phyloP scores from a whole-genome alignment of 306 rosid species.

The Gastrolobium bilobum region DNA sequence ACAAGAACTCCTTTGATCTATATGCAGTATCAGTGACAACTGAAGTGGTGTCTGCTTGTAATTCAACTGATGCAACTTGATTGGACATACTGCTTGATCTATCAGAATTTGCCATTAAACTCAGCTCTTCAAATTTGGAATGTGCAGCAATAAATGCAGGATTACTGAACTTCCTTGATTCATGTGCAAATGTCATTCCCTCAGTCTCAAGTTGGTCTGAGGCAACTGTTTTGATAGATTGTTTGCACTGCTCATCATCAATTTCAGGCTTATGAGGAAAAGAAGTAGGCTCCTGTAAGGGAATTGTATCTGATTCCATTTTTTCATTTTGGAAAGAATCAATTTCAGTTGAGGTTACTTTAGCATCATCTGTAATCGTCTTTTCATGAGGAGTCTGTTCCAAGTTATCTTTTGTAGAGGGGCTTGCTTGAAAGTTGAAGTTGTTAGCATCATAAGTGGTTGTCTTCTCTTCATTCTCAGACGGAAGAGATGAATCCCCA shows the following conservation, averaged over 20 bases:
- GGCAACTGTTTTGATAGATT: constrained; percentile 67
- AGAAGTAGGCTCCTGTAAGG: constrained; percentile 54
- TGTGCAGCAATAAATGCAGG: constrained; percentile 82
- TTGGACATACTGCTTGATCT: constrained; percentile 51
- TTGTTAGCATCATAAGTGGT: constrained; percentile 53
- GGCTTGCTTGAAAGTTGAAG: constrained; percentile 59
- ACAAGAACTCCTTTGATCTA: constrained; percentile 61
- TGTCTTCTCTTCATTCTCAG: constrained; percentile 72
- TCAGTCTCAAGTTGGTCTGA: constrained; percentile 79
- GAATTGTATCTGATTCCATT: constrained; percentile 49
- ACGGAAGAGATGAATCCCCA: constrained; percentile 51
- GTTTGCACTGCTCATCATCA: constrained; percentile 62
- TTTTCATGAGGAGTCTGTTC: constrained; percentile 62
- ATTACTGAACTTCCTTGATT: constrained; percentile 71
- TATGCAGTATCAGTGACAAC: constrained; percentile 51
- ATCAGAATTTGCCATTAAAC: constrained; percentile 58
- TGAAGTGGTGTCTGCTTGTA: constrained; percentile 56
- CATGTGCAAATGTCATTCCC: constrained; percentile 62
- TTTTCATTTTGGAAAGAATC: constrained; percentile 53
- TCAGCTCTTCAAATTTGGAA: constrained; percentile 77
- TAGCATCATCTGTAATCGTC: constrained; percentile 50
- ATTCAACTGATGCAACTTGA: constrained; percentile 65
- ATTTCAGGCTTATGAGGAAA: constrained; percentile 57
- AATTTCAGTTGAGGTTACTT: constrained; percentile 50
- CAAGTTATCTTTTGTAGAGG: constrained; percentile 53